Conservation (phyloP, 352 stramenopile species). For the Pythium aristosporum region DNA sequence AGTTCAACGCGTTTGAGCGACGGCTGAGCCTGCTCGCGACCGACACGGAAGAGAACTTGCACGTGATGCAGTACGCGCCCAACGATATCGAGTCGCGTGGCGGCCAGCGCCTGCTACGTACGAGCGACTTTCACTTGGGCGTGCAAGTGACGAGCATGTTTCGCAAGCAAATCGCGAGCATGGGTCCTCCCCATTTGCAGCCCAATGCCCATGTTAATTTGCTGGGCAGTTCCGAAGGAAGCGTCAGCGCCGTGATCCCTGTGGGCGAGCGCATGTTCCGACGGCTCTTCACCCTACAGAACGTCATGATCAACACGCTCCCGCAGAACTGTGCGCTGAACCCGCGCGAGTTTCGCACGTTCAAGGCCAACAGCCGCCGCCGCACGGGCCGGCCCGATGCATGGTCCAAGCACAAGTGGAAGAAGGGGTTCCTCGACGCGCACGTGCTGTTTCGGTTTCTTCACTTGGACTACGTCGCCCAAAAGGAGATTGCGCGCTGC, state of each 20-base stretch:
- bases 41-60: slow-evolving; percentile 85
- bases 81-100: slow-evolving; percentile 85
- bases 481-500: slow-evolving; percentile 85
- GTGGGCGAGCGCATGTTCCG: slow-evolving; percentile 82
- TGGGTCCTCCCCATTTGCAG: neutral
- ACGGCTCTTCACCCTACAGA: slow-evolving; percentile 86
- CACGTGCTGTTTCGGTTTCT: slow-evolving; percentile 82
- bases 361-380: slow-evolving; percentile 68
- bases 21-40: slow-evolving; percentile 67
- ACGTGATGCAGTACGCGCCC: slow-evolving; percentile 85
- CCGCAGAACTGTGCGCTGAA: slow-evolving; percentile 86
- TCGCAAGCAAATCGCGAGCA: slow-evolving; percentile 47
- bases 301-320: slow-evolving; percentile 88
- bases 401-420: slow-evolving; percentile 89
- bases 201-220: slow-evolving; percentile 69
- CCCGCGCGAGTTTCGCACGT: slow-evolving; percentile 78
- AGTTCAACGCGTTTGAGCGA: slow-evolving; percentile 83
- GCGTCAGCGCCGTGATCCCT: slow-evolving; percentile 70
- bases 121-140: slow-evolving; percentile 82
- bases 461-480: slow-evolving; percentile 81
- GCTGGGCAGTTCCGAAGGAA: slow-evolving; percentile 78
- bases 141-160: slow-evolving; percentile 78
- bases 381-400: slow-evolving; percentile 65
- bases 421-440: slow-evolving; percentile 85
- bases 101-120: slow-evolving; percentile 76